Evolutionary conservation across 225 moss, liverwort and hornwort species (phyloP), one percentile per base, ranked within the genome.

Genomic region (Ulota crispa): DNA sequence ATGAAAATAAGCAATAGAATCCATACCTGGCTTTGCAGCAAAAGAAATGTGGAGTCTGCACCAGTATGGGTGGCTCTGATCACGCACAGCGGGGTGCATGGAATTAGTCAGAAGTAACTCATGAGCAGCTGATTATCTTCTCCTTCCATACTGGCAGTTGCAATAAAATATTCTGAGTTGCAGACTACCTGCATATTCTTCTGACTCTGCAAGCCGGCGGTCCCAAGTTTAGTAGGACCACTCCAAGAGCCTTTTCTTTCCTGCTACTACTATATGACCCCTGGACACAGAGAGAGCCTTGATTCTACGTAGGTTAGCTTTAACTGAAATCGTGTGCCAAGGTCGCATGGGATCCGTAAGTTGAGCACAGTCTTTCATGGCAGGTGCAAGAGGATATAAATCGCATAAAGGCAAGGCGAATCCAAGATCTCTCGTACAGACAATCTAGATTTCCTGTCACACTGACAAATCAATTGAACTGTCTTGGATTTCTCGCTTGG

Each of bases 391-490:
- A 23, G 75, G 39, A 75, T 75, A 75, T 75, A 41, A 75, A 42
- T 45, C 27, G 28, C 80, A 37, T 54, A 53, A 71, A 30, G 31
- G 64, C 70, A 23, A 43, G 19, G 36, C 66, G 55, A 64, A 70
- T 70, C 76, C 34, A 28, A 81, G 47, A 72, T 85, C 77, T 77
- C 77, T 85, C 50, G 85, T 72, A 66, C 72, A 81, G 81, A 72
- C 55, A 50, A 68, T 27, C 68, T 74, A 72, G 72, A 77, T 81
- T 53, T 59, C 59, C 23, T 81, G 85, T 72, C 85, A 81, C 59
- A 47, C n/a, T 70, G 70, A 26, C 71, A 81, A 31, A 31, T 30
- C 5, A 53, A 57, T 34, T 76, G 21, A 80, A 73, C 55, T 31
- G n/a, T 8, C 34, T 43, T 77, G 71, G 61, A 26, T n/a, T 60